Evolutionary conservation across 345 rosid genomes (phyloP), one percentile per base, ranked within the genome.

Genomic region (Moricandia moricandioides): DNA sequence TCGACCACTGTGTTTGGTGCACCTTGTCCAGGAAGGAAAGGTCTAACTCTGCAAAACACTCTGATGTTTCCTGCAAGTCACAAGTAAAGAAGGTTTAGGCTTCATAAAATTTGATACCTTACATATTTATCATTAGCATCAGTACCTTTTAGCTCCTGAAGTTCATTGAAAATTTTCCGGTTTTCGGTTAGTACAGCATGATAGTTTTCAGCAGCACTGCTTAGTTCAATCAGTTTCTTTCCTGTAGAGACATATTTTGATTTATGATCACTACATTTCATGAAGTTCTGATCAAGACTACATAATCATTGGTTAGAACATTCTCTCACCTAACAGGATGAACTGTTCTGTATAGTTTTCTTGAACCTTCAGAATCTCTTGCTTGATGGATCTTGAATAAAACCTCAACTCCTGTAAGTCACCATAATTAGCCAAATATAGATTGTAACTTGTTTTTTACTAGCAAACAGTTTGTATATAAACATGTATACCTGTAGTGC

Each of bases 301-400:
- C 52, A 45, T 0, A 45, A n/a, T 1, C 17, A n/a, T 45, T 45
- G 52, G 3, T 45, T n/a, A 13, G 52, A 45, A n/a, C 52, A 13
- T 5, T 45, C 51, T 5, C 51, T 43, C 51, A 45, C 52, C 52
- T 45, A 45, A 45, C 17, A 0, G 18, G 52, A 17, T 45, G 52
- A 45, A 45, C 52, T 45, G 52, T 13, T 45, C 87, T 4, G 78
- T 30, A 60, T 87, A 85, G 79, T 76, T 82, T 33, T 78, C 75
- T 59, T 82, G 87, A 26, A 84, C 83, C 35, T 76, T 75, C 16
- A 78, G 24, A 67, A 92, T 70, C 80, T 95, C 94, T 72, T 84
- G 83, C 82, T 86, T 89, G 84, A 92, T 87, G 81, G 86, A 78
- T 65, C 74, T 70, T 12, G 85, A 88, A 71, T 86, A 82, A 16